These are phyloP conservation scores for Harringtonia aguacate DNA, from an alignment of 2,329 filamentous ascomycete genomes.

Conservation along the genomic window DNA sequence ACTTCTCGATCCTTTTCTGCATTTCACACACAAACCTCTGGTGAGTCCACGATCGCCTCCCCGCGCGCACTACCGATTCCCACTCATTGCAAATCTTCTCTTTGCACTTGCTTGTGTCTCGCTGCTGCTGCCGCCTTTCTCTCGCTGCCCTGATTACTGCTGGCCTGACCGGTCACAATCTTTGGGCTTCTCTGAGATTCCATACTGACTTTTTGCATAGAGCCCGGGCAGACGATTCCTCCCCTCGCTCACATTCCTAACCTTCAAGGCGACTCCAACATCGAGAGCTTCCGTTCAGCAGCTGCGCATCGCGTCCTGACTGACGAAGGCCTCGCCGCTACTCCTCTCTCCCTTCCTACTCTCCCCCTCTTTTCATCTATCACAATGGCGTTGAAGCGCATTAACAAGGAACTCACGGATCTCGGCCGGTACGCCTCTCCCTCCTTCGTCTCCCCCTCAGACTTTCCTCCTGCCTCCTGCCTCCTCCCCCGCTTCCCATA, in stretches of 20 bases:
- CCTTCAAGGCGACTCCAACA: no score
- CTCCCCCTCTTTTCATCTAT: constrained; percentile 7
- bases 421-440: constrained; percentile 59
- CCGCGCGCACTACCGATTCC: no score
- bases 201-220: constrained; percentile 2
- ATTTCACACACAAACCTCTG: no score
- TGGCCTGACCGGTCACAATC: background rate
- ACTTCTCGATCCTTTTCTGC: no score
- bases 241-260: no score
- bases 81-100: no score
- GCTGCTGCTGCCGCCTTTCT: background rate
- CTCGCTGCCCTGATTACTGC: no score
- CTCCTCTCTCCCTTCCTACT: background rate
- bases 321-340: background rate
- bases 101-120: background rate
- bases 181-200: constrained; percentile 5
- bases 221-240: no score
- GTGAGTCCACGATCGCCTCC: no score
- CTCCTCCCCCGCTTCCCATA: background rate
- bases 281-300: no score
- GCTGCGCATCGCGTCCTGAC: no score
- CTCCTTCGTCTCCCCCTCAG: background rate
- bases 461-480: no score
- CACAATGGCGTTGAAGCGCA: constrained; percentile 80
- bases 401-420: constrained; percentile 89